Evolutionary conservation across 371 early-diverging fungal genomes (phyloP), one percentile per base, ranked within the genome.

Genomic region (Racocetra persica): DNA sequence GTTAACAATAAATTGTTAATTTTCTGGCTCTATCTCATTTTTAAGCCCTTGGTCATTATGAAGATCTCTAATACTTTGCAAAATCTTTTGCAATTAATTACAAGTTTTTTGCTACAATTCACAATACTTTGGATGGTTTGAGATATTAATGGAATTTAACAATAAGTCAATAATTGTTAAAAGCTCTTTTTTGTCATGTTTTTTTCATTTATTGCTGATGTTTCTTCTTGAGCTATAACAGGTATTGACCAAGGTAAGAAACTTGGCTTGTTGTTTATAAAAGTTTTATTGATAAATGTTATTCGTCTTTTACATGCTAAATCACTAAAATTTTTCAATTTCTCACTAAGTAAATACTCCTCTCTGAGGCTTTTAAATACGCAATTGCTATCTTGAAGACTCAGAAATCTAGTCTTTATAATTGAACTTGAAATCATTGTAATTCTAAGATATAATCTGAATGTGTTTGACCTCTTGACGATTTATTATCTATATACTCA

Each of bases 271-370:
- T 75, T 59, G 2, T 57, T 36, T 16, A 6, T 60, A 18, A 72
- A 38, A 13, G 18, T 22, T 28, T 16, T 52, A 2, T 73, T 73
- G 24, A 73, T 73, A n/a, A n/a, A n/a, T n/a, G n/a, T n/a, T n/a
- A n/a, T n/a, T n/a, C n/a, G n/a, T n/a, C n/a, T n/a, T n/a, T n/a
- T n/a, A n/a, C n/a, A n/a, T n/a, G n/a, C n/a, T n/a, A n/a, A n/a
- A n/a, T n/a, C n/a, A n/a, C n/a, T 69, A 69, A 72, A 72, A n/a
- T 14, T 14, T 72, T 75, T 75, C 38, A 76, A 38, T 60, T 62
- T 41, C 38, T 76, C 62, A 76, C 62, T 76, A 60, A 76, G 28
- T 38, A 20, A 60, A n/a, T 32, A 60, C 32, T 62, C 45, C 14
- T 36, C 76, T n/a, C 26, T 32, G 18, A 75, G n/a, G 36, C 52